Evolutionary conservation across 176 grass and related monocot species (phyloP).

Genomic region (Triticum aestivum): DNA sequence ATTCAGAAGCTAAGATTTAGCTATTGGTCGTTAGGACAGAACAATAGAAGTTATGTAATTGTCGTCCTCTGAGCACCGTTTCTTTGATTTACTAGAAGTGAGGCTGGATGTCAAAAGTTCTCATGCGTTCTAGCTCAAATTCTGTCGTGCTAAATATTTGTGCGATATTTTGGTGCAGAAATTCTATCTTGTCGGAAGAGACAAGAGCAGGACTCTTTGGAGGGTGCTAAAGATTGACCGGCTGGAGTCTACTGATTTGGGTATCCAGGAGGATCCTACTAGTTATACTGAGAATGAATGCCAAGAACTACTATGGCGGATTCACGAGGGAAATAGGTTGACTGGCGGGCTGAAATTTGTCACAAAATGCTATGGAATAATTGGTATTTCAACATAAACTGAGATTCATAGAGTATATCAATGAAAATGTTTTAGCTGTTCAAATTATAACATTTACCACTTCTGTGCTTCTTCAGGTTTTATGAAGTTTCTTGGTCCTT

Average conservation of each 20-base stretch:
- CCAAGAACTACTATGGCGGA: constrained; percentile 63
- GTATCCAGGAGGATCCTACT: constrained; percentile 77
- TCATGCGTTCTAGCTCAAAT: constrained; percentile 1
- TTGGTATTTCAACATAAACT: constrained; percentile 55
- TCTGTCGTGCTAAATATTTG: neutral
- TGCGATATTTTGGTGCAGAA: constrained; percentile 61
- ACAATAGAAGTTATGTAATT: neutral
- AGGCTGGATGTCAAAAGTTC: neutral
- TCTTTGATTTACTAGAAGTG: constrained; percentile 20
- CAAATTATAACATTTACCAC: constrained; percentile 32
- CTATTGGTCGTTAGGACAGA: constrained; percentile 10
- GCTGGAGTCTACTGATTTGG: constrained; percentile 57
- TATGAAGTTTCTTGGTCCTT: constrained; percentile 91
- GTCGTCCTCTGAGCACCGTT: neutral
- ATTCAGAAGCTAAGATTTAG: constrained; percentile 24
- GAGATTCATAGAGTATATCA: constrained; percentile 3
- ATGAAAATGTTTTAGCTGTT: neutral
- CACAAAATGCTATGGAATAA: constrained; percentile 93
- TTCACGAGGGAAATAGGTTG: constrained; percentile 80
- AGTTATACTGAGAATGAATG: constrained; percentile 68
- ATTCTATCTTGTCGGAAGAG: constrained; percentile 88
- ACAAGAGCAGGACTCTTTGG: constrained; percentile 73
- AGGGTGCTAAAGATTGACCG: constrained; percentile 87
- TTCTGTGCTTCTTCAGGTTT: constrained; percentile 67
- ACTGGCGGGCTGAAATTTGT: constrained; percentile 89